Conservation (phyloP, 148 eudicot species). For the Cornus florida region DNA sequence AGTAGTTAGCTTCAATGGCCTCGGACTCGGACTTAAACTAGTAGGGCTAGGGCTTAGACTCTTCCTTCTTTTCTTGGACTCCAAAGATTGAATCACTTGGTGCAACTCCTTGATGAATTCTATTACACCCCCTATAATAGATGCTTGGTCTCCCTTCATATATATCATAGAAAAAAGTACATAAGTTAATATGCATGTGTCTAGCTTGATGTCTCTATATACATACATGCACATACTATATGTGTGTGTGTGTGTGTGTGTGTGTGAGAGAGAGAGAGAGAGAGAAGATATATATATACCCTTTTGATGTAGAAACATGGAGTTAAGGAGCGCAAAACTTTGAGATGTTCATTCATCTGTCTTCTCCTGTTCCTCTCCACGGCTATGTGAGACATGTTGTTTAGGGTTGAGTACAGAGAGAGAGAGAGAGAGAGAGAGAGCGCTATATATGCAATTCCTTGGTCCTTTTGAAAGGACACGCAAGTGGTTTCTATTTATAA, state of each 20-base stretch:
- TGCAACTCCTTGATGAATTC: slow-evolving; percentile 93
- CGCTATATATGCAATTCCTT: too few relatives aligned
- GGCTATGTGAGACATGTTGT: slow-evolving; percentile 81
- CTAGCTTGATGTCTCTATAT: too few relatives aligned
- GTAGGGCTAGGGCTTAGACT: slow-evolving; percentile 71
- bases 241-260: not conserved
- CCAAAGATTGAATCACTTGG: slow-evolving; percentile 73
- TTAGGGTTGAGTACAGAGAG: not conserved
- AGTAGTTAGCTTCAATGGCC: slow-evolving; percentile 35
- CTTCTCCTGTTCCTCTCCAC: slow-evolving; percentile 94
- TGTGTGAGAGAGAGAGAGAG: slow-evolving; percentile 19
- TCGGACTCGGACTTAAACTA: slow-evolving; percentile 51
- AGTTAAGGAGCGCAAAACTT: slow-evolving; percentile 81
- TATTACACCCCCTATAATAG: slow-evolving; percentile 88
- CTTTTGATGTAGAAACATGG: slow-evolving; percentile 94
- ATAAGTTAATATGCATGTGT: too few relatives aligned
- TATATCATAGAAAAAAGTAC: not conserved
- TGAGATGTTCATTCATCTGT: slow-evolving; percentile 97
- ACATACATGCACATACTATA: not conserved
- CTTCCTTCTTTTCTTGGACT: slow-evolving; percentile 77
- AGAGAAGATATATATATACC: slow-evolving; percentile 37
- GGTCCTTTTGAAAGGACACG: not conserved
- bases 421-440: not conserved
- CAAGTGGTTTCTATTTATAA: slow-evolving; percentile 20
- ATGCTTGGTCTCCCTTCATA: slow-evolving; percentile 89